These are phyloP conservation scores for Fusarium avenaceum DNA, from an alignment of 2,329 filamentous ascomycete genomes.

Conservation along the genomic window DNA sequence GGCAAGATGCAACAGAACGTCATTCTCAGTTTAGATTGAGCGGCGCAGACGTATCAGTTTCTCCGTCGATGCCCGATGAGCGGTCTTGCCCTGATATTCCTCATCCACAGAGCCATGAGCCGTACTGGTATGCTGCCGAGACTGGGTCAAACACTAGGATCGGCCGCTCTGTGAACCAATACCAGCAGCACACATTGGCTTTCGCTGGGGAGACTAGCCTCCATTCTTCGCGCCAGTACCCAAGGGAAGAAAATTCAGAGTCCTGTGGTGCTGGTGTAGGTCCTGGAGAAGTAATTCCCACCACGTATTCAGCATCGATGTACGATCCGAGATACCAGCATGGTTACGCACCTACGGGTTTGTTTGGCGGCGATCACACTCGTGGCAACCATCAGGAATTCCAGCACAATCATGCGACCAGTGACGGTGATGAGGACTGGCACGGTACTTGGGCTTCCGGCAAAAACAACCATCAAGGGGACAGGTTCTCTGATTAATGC, in stretches of 20 bases:
- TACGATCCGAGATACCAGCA: slow-evolving; percentile 1
- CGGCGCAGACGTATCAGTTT: slow-evolving; percentile 2
- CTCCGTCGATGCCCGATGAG: slow-evolving; percentile 2
- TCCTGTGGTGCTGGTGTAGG: slow-evolving; percentile 1
- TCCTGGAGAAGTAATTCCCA: not conserved
- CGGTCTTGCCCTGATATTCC: not conserved
- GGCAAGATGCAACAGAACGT: slow-evolving; percentile 4
- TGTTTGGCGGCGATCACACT: not conserved
- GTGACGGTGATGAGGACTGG: not conserved
- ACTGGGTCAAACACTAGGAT: slow-evolving; percentile 23
- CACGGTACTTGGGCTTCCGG: not conserved
- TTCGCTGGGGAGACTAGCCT: slow-evolving; percentile 1
- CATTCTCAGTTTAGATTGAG: slow-evolving; percentile 4
- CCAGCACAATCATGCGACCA: slow-evolving; percentile 7
- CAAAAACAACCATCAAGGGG: not conserved
- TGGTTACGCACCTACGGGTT: slow-evolving; percentile 3
- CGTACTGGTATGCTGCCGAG: slow-evolving; percentile 26
- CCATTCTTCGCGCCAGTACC: slow-evolving; percentile 5
- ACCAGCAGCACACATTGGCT: slow-evolving; percentile 23
- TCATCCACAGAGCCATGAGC: slow-evolving; percentile 24
- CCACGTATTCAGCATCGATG: not conserved
- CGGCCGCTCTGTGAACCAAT: slow-evolving; percentile 26
- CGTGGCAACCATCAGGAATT: slow-evolving; percentile 7
- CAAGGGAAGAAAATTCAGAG: slow-evolving; percentile 12
- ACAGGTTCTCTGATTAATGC: not conserved